These are phyloP conservation scores for Nannizzia gypsea DNA, from an alignment of 2,329 filamentous ascomycete species.

Conservation along the genomic window DNA sequence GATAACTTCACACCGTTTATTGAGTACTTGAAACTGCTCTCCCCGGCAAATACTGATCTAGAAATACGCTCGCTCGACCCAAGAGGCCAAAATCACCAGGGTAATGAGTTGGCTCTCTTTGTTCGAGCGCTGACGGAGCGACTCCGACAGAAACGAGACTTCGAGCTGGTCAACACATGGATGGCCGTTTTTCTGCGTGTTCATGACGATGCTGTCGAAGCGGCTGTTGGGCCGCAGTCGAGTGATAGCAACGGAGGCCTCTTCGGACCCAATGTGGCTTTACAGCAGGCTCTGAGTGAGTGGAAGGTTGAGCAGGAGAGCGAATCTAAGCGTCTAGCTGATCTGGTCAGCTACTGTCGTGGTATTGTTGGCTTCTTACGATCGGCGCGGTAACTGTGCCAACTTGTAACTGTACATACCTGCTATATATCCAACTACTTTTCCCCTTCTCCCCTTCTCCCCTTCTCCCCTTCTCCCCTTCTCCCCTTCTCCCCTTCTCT, in stretches of 20 bases:
- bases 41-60: constrained; percentile 76
- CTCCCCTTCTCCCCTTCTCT: no score
- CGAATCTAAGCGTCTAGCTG: constrained; percentile 59
- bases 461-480: not conserved
- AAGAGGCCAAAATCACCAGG: constrained; percentile 7
- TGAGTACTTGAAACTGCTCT: constrained; percentile 64
- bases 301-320: constrained; percentile 64
- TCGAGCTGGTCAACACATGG: constrained; percentile 91
- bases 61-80: constrained; percentile 69
- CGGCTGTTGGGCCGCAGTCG: constrained; percentile 14
- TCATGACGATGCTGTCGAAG: constrained; percentile 52
- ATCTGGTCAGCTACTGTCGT: constrained; percentile 73
- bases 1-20: constrained; percentile 59
- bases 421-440: not conserved
- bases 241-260: constrained; percentile 33
- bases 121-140: constrained; percentile 65
- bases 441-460: not conserved
- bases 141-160: constrained; percentile 61
- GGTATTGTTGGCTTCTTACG: constrained; percentile 77
- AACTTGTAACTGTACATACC: not conserved
- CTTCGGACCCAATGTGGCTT: constrained; percentile 31
- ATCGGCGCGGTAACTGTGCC: constrained; percentile 33
- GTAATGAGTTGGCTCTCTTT: constrained; percentile 65
- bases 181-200: constrained; percentile 86
- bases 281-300: constrained; percentile 49